A percentile compares a stretch with the other conserved stretches of the same genome.
phyloP scores from a whole-genome alignment of 2,329 filamentous ascomycete species.

The Phialocephala sp. region DNA sequence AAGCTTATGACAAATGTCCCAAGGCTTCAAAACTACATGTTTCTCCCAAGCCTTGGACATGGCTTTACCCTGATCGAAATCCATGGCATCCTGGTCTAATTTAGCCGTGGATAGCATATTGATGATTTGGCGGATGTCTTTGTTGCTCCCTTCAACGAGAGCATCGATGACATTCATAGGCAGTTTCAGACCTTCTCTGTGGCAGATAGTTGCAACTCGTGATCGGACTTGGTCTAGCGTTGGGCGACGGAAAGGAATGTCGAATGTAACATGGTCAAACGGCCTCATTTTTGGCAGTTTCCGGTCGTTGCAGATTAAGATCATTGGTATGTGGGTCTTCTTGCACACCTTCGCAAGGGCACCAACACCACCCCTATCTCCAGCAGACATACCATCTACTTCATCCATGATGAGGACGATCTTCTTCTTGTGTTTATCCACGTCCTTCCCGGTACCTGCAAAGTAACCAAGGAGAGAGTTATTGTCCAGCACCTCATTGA shows the following conservation, averaged over 20 bases:
- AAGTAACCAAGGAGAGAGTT: constrained; percentile 93
- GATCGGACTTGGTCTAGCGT: constrained; percentile 91
- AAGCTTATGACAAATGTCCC: constrained; percentile 97
- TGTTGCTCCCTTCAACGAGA: constrained; percentile 91
- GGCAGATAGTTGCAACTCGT: constrained; percentile 93
- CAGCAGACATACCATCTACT: constrained; percentile 98
- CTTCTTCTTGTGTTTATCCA: constrained; percentile 86
- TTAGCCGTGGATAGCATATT: constrained; percentile 98
- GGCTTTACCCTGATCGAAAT: constrained; percentile 83
- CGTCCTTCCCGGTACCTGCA: constrained; percentile 78
- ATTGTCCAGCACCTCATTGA: constrained; percentile 92
- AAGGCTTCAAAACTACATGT: constrained; percentile 93
- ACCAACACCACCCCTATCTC: constrained; percentile 93
- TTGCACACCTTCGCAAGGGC: constrained; percentile 93
- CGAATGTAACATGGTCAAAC: constrained; percentile 85
- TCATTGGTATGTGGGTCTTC: constrained; percentile 92
- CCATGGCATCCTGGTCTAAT: constrained; percentile 79
- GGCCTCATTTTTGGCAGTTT: constrained; percentile 96
- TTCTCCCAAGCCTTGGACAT: constrained; percentile 99
- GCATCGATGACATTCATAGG: constrained; percentile 85
- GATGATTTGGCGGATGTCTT: constrained; percentile 96
- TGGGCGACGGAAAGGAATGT: constrained; percentile 86
- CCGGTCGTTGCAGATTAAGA: constrained; percentile 97
- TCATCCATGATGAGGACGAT: constrained; percentile 98
- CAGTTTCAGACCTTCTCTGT: constrained; percentile 86